Base-by-base conservation (phyloP, 176 grass and related monocot genomes). In the Triticum timopheevii region DNA sequence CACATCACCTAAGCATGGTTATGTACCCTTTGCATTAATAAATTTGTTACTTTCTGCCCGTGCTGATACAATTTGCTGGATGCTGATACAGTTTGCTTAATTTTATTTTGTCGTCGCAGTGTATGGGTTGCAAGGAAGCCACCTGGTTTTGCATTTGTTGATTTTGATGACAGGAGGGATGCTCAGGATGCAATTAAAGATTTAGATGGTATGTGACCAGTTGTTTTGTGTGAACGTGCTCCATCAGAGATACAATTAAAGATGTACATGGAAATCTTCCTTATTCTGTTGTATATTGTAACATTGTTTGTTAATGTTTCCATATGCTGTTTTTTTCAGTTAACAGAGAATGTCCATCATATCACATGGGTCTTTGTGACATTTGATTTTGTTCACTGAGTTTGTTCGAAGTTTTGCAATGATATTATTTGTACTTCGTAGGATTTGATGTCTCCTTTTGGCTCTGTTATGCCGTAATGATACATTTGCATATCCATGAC, bases 91-190 rank as follows among this genome's bases (percentile, higher is more conserved):
- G 0, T 82, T 82, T 40, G 70, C 38, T 62, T 63, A 59, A 56
- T 40, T 73, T 73, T 64, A 7, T 82, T 68, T 81, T 72, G 49
- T 74, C 76, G 10, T 73, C 83, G 12, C 93, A 97, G 95, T 88
- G 95, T 97, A 11, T 97, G 95, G 95, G 95, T 97, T 79, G 95
- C 95, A 71, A 82, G 93, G 50, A 97, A 95, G 47, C 95, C 95
- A 65, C 95, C 95, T 49, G 95, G 95, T 78, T 97, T 95, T 90
- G 95, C 95, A 47, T 97, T 97, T 68, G 77, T 97, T 87, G 95
- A 97, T 76, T 97, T 95, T 90, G 95, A 97, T 92, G 95, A 97
- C 62, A 90, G 45, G 69, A 93, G 95, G 82, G 95, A 97, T 85
- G 95, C 95, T 63, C 73, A 91, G 80, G 93, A 97, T 93, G 93